Evolutionary conservation across 2,329 filamentous ascomycete species (phyloP), one percentile per base, ranked within the genome.

Genomic region (Microascus cirrosus): DNA sequence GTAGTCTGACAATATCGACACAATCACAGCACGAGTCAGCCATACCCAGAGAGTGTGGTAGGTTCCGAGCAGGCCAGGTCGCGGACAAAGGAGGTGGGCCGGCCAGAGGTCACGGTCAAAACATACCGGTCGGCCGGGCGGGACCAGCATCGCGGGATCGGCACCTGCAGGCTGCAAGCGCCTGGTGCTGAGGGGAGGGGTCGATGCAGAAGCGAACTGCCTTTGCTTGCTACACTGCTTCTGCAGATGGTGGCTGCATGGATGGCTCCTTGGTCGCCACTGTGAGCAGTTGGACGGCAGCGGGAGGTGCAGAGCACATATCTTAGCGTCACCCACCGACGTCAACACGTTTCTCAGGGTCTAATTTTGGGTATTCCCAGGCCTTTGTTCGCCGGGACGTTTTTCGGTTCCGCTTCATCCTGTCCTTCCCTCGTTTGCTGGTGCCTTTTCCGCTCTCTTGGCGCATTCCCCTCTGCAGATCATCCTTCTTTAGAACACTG

Each of bases 301-400:
- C 4, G 28, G 28, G 28, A 32, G 28, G 28, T 45, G 39, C 39
- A 15, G 39, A 18, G 15, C 39, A 45, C 39, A 24, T n/a, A n/a
- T 48, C 54, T 56, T 48, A 34, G 53, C 39, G 39, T 50, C 36
- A 45, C 45, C 53, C 54, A 50, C 54, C 54, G 24, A 50, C 54
- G 54, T 56, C 36, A 56, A 56, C 39, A n/a, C 39, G 39, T 18
- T 6, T 56, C 13, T 2, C 39, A 22, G 18, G 22, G 32, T 48
- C 20, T 8, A 53, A n/a, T n/a, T 32, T 45, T 39, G 34, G 54
- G 34, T 10, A 20, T n/a, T 34, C n/a, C 24, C 18, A 12, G 39
- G 13, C 39, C 39, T 18, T 18, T 45, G 39, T 45, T 45, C 39
- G 15, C n/a, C 18, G 39, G 39, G 7, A 45, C 6, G 39, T 45